Conservation (phyloP, 345 rosid species). For the Gossypium herbaceum region DNA sequence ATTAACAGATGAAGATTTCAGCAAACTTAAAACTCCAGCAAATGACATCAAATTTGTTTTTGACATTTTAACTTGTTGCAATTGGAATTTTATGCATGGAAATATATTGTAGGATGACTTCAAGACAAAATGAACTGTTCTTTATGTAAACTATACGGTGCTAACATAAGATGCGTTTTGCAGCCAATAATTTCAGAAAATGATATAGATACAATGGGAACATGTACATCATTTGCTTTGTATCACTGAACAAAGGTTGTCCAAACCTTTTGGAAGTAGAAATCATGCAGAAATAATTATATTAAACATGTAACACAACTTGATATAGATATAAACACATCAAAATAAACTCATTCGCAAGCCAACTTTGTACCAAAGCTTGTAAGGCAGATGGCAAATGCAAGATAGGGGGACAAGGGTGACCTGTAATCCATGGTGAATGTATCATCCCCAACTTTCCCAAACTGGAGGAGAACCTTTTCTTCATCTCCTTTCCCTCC, state of each 20-base stretch:
- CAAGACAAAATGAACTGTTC: neutral
- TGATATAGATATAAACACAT: slow-evolving; percentile 2
- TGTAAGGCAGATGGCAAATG: slow-evolving; percentile 87
- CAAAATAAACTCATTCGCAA: slow-evolving; percentile 52
- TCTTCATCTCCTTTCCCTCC: slow-evolving; percentile 92
- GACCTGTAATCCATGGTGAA: slow-evolving; percentile 93
- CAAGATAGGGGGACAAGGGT: slow-evolving; percentile 92
- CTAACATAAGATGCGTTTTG: neutral
- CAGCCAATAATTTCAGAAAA: slow-evolving; percentile 18
- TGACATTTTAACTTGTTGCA: neutral
- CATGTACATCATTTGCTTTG: slow-evolving; percentile 35
- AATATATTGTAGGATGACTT: neutral
- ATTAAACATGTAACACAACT: slow-evolving; percentile 22
- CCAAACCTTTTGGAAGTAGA: slow-evolving; percentile 15
- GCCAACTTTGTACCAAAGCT: slow-evolving; percentile 97
- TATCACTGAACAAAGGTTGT: slow-evolving; percentile 19
- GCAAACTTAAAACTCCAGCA: neutral
- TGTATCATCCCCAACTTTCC: slow-evolving; percentile 76
- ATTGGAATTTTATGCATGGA: neutral
- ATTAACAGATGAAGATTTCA: neutral
- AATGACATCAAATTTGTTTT: neutral
- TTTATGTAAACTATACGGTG: neutral
- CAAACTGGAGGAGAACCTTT: slow-evolving; percentile 73
- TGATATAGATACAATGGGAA: slow-evolving; percentile 21
- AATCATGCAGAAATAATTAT: slow-evolving; percentile 7